Base-by-base conservation (phyloP, 768 basidiomycete species). In the Tulasnella sp. region DNA sequence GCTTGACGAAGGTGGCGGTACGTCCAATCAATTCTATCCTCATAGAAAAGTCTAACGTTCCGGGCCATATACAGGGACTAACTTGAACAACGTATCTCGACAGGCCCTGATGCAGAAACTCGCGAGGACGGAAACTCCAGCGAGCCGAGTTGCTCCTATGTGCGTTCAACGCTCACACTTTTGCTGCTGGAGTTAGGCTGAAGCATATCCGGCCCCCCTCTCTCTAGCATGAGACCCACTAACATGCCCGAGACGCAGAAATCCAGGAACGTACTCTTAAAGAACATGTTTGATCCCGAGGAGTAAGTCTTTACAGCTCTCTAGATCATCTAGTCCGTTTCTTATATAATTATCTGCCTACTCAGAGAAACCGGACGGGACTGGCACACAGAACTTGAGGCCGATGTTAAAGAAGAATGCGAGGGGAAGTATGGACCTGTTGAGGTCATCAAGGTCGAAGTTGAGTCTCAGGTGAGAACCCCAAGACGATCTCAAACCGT, bases 101-200 rank as follows among this genome's bases (percentile, higher is more conserved):
- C 93, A 96, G 79, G 90, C 92, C 73, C 90, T 99, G 77, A 99
- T 99, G 96, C 91, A 94, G 76, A 99, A 98, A 84, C 89, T 99
- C 81, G 93, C 96, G 72, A 91, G 96, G 78, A 88, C 83, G 74
- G 73, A 73, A n/a, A 45, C 45, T 10, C 44, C 62, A 13, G 15
- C 62, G 10, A 15, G 30, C 11, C 32, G 51, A 50, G 51, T 61
- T 15, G 59, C 42, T 45, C 45, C 61, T 30, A 60, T 63, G 52
- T 62, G 3, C 9, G 49, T 63, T 10, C 13, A 3, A 29, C 10
- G n/a, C 2, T 51, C 27, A 38, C 34, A 38, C 5, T 43, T 1
- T 47, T 19, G 8, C 44, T 45, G n/a, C n/a, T n/a, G n/a, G n/a
- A n/a, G n/a, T n/a, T n/a, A n/a, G n/a, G n/a, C n/a, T n/a, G n/a